Percentiles rank a stretch among this genome's conserved stretches.
Evolutionary conservation across 768 basidiomycete genomes (phyloP).

Genomic region (Collybia sp.): DNA sequence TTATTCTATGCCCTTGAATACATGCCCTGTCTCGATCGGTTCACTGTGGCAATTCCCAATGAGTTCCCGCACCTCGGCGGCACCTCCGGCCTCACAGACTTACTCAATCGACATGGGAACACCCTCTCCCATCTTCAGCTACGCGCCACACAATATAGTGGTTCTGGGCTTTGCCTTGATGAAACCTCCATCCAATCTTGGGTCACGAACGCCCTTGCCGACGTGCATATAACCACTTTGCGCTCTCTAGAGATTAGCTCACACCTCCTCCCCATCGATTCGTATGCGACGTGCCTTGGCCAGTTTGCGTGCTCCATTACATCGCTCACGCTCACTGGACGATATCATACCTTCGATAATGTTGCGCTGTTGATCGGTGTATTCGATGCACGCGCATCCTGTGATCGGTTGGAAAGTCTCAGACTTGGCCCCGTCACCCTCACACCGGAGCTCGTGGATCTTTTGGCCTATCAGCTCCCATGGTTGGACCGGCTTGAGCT

Average conservation of each 20-base stretch:
- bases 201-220: slow-evolving; percentile 25
- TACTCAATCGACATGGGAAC: slow-evolving; percentile 29
- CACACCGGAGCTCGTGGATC: slow-evolving; percentile 36
- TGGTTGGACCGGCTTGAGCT: slow-evolving; percentile 30
- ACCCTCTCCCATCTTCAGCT: slow-evolving; percentile 32
- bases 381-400: slow-evolving; percentile 12
- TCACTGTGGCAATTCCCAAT: slow-evolving; percentile 36
- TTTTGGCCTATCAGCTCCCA: slow-evolving; percentile 32
- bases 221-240: slow-evolving; percentile 20
- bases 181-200: slow-evolving; percentile 30
- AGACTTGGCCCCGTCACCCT: slow-evolving; percentile 35
- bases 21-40: slow-evolving; percentile 28
- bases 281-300: slow-evolving; percentile 26
- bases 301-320: slow-evolving; percentile 29
- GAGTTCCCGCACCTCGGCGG: slow-evolving; percentile 37
- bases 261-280: slow-evolving; percentile 28
- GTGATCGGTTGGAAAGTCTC: slow-evolving; percentile 22
- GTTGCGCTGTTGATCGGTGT: slow-evolving; percentile 24
- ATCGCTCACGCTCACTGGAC: slow-evolving; percentile 34
- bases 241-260: slow-evolving; percentile 30
- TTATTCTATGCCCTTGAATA: slow-evolving; percentile 29
- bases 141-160: slow-evolving; percentile 37
- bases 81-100: slow-evolving; percentile 27
- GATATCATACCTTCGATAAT: slow-evolving; percentile 29
- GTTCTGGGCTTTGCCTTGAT: slow-evolving; percentile 22